Conservation (phyloP, 352 stramenopile species). For the Globisporangium paroecandrum region DNA sequence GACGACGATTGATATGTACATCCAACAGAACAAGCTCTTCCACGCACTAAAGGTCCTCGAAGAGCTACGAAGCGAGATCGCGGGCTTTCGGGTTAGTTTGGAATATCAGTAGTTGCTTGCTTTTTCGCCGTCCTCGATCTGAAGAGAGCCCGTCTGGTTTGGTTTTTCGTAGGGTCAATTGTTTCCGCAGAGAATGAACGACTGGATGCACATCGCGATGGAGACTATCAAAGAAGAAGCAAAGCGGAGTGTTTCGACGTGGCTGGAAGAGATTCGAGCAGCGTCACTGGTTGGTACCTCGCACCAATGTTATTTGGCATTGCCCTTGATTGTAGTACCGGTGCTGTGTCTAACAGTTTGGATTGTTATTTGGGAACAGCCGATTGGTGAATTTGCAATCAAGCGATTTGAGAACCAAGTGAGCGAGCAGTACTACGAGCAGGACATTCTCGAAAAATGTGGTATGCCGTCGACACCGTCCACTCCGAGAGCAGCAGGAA, state of each 20-base stretch:
- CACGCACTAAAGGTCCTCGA: constrained; percentile 77
- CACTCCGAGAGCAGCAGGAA: constrained; percentile 11
- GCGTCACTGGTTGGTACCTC: constrained; percentile 52
- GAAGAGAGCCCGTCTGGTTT: not conserved
- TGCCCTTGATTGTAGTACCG: not conserved
- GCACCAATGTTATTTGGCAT: not conserved
- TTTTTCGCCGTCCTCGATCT: not conserved
- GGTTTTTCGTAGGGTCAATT: constrained; percentile 38
- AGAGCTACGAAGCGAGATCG: constrained; percentile 63
- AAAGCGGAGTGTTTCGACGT: constrained; percentile 55
- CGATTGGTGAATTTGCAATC: constrained; percentile 62
- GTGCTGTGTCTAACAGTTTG: not conserved
- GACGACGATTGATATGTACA: constrained; percentile 60
- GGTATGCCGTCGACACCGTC: constrained; percentile 25
- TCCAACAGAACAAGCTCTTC: constrained; percentile 67
- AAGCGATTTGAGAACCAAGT: constrained; percentile 75
- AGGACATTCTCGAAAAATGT: constrained; percentile 75
- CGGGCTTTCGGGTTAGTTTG: constrained; percentile 49
- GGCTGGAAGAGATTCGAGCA: constrained; percentile 70
- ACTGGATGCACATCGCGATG: constrained; percentile 75
- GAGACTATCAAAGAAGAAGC: constrained; percentile 72
- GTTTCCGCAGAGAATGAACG: constrained; percentile 74
- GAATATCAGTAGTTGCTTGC: not conserved
- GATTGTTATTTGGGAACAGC: constrained; percentile 21
- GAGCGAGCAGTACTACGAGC: constrained; percentile 69